A percentile compares a stretch with the other conserved stretches of the same genome.
These are phyloP conservation scores for Combretum micranthum DNA, from an alignment of 345 rosid species.

Conservation along the genomic window DNA sequence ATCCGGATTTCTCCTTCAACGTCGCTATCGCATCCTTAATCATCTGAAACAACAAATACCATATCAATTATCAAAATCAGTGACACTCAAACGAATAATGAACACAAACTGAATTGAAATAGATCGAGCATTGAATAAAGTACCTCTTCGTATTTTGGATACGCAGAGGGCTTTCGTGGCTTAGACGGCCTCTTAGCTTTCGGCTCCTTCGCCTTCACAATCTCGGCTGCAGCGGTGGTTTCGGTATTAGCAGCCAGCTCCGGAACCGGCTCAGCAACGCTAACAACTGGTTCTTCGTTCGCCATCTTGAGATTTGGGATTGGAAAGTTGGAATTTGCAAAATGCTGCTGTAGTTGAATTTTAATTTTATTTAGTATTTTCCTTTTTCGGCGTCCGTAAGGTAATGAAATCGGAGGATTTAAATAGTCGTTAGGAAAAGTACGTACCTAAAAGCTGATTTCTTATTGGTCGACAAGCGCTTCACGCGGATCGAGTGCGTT, in stretches of 20 bases:
- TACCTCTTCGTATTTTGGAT: conserved; percentile 80
- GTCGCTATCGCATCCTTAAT: conserved; percentile 59
- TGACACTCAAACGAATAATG: neutral
- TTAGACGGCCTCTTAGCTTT: conserved; percentile 15
- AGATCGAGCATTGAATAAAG: neutral
- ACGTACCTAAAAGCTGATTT: neutral
- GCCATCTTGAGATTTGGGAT: conserved; percentile 6
- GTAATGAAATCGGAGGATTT: conserved; percentile 6
- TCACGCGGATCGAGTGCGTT: conserved; percentile 8
- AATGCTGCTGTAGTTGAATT: neutral
- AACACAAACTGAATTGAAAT: neutral
- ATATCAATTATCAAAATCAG: conserved; percentile 13
- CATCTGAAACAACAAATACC: conserved; percentile 38
- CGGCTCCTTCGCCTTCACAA: conserved; percentile 7
- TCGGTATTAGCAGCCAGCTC: conserved; percentile 1
- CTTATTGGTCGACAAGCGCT: conserved; percentile 9
- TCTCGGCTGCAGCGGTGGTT: neutral
- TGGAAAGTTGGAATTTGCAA: no score
- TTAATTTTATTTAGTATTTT: neutral
- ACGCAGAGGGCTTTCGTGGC: conserved; percentile 20
- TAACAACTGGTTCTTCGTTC: neutral
- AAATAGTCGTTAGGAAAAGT: conserved; percentile 6
- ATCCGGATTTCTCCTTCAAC: conserved; percentile 79
- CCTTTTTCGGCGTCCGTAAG: neutral
- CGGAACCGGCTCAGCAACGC: conserved; percentile 3